Evolutionary conservation across 176 grass and related monocot genomes (phyloP), one percentile per base, ranked within the genome.

Genomic region (Carex kokanica): DNA sequence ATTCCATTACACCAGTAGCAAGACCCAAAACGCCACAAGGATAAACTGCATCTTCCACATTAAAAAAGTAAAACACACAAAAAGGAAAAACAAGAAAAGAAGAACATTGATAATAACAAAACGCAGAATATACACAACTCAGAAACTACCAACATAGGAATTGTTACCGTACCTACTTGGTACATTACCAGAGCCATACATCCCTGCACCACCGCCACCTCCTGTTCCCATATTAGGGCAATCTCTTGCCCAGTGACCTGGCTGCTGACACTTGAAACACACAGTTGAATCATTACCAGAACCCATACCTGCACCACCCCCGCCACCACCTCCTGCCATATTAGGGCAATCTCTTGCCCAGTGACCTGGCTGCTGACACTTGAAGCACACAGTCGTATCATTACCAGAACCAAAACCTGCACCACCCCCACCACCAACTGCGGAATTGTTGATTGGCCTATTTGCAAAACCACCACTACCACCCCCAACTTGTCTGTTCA

Each of bases 231-330:
- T 29, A 82, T 25, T 53, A 23, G 94, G 92, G 43, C 89, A 94
- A 52, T 88, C 84, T 54, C 41, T 88, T 43, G 89, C 88, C 49
- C 32, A 90, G 63, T 95, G 95, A 29, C 95, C 92, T 41, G 88
- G 85, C 49, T 97, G 85, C 8, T 91, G 31, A 78, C 94, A 97
- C 36, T 84, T 97, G 67, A 81, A 94, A 63, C 94, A 97, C 53
- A 71, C 4, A 7, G 57, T 67, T 1, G 77, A 53, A 45, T 86
- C 57, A 10, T 25, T n/a, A 1, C 83, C 23, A 6, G 41, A 66
- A 34, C 32, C 52, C 8, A 24, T 16, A 4, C 81, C 32, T n/a
- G 60, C 75, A 38, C 53, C 65, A 15, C 43, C 31, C 9, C 84
- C 61, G 56, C 88, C 73, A 49, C 72, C 75, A 52, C 57, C 79